Base-by-base conservation (phyloP, 805 yeast species). In the Saccharomyces eubayanus region DNA sequence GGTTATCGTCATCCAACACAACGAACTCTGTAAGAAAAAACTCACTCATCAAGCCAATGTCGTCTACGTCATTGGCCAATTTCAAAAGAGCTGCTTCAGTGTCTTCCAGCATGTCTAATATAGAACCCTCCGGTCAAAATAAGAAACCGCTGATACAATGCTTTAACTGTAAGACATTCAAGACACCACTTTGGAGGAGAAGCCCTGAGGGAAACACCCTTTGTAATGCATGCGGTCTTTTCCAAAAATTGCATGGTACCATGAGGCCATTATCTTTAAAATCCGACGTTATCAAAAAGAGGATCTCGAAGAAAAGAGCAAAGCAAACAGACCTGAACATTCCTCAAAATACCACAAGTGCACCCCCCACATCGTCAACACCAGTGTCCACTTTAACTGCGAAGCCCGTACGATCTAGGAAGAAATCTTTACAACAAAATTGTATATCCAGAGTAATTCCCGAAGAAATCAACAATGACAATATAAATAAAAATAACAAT, bases 141-240 rank as follows among this genome's bases (percentile, higher is more conserved):
- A 61, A 58, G 49, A 70, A 70, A 51, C 70, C 68, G 10, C 74
- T 69, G 8, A 69, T 71, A 6, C 73, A 72, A 48, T 92, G 98
- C 70, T 84, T 92, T 16, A 92, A 92, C 71, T 92, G 99, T 70
- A 84, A 86, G 63, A 92, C 99, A 0, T 82, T 79, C 58, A 90
- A 95, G 16, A 92, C 99, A 0, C 99, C 99, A 0, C 70, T 92
- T 16, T 92, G 99, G 99, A 76, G 99, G 61, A 77, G 97, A 50
- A 89, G 89, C 62, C 90, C 96, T 0, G 88, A 87, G 55, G 97
- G 97, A 1, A 85, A 88, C 63, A 95, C 97, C 0, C 74, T 92
- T 55, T 92, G 98, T 72, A 92, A 92, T 69, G 98, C 99, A 0
- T 92, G 99, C 74, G 99, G 98, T 0, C 74, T 92, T 56, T 92